Evolutionary conservation across 1,284 basidiomycete genomes (phyloP), one percentile per base, ranked within the genome.

Genomic region (Ceratobasidium sp.): DNA sequence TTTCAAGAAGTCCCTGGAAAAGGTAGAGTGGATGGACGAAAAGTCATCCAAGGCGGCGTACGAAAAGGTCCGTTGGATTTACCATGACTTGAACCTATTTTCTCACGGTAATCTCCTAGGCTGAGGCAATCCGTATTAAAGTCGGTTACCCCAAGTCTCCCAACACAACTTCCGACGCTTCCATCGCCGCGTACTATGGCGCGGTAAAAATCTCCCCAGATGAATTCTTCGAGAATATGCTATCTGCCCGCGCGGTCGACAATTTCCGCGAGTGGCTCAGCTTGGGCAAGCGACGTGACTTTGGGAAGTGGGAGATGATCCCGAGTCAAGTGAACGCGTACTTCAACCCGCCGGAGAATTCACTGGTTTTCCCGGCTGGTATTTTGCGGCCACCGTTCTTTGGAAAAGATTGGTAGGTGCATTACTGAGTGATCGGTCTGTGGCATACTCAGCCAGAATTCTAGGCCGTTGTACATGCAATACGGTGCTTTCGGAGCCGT

Each of bases 361-460:
- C 92, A 82, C 90, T 91, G 73, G 94, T 96, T 18, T 98, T 99
- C 84, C 96, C 96, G 3, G 96, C 96, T 16, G 96, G 96, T 48
- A 96, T 98, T 78, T 82, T 98, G 51, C 94, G 92, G 77, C 89
- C 92, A 1, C 95, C 95, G 0, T 98, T 96, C 87, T 98, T 97
- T 84, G 87, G 87, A 14, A 83, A 87, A 71, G 83, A 88, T 73
- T 97, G 94, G 94, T 92, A 79, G 25, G 82, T 77, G n/a, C 36
- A 70, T 42, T 23, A 11, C 30, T 14, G 30, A 36, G 72, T 56
- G 12, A 18, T 44, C 30, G n/a, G 62, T 60, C 18, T 73, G n/a
- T 66, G 14, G 58, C 59, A 54, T n/a, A 8, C 72, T 73, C 21
- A 66, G 25, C 11, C 46, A 53, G 74, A 14, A 30, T 28, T 70